Conservation (phyloP, 1,139 yeast genomes). For the Lodderomyces elongisporus region DNA sequence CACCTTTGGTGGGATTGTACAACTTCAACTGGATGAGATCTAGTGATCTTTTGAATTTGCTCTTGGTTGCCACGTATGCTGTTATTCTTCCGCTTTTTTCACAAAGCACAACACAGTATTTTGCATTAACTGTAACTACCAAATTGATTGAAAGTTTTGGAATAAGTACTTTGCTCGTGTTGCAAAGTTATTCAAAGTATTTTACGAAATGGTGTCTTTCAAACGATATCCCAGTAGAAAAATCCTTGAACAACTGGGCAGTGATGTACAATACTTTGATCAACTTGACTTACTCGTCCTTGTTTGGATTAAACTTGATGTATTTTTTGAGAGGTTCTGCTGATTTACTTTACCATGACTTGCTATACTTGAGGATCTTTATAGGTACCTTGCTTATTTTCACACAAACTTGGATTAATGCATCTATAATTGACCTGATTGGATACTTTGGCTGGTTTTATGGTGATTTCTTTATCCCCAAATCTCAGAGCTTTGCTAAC, state of each 20-base stretch:
- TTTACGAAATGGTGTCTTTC: slow-evolving; percentile 67
- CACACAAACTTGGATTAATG: slow-evolving; percentile 69
- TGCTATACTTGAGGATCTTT: slow-evolving; percentile 55
- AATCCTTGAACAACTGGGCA: slow-evolving; percentile 77
- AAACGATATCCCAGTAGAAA: slow-evolving; percentile 61
- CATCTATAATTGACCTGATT: slow-evolving; percentile 66
- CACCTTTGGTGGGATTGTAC: slow-evolving; percentile 60
- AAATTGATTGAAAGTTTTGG: slow-evolving; percentile 51
- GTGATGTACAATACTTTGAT: slow-evolving; percentile 56
- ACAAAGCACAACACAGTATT: slow-evolving; percentile 24
- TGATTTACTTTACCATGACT: slow-evolving; percentile 26
- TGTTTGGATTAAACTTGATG: slow-evolving; percentile 38
- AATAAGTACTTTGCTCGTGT: slow-evolving; percentile 49
- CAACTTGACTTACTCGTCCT: slow-evolving; percentile 42
- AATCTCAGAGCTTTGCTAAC: slow-evolving; percentile 29
- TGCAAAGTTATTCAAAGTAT: slow-evolving; percentile 58
- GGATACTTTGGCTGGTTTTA: slow-evolving; percentile 90
- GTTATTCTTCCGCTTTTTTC: slow-evolving; percentile 44
- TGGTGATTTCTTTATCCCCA: slow-evolving; percentile 77
- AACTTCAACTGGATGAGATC: slow-evolving; percentile 66
- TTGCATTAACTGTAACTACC: slow-evolving; percentile 44
- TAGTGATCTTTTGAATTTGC: slow-evolving; percentile 56
- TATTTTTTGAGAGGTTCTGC: slow-evolving; percentile 20
- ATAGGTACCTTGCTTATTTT: slow-evolving; percentile 50
- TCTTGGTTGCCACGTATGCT: slow-evolving; percentile 41